Conservation (phyloP, 208 protist species). For the Leishmania braziliensis region DNA sequence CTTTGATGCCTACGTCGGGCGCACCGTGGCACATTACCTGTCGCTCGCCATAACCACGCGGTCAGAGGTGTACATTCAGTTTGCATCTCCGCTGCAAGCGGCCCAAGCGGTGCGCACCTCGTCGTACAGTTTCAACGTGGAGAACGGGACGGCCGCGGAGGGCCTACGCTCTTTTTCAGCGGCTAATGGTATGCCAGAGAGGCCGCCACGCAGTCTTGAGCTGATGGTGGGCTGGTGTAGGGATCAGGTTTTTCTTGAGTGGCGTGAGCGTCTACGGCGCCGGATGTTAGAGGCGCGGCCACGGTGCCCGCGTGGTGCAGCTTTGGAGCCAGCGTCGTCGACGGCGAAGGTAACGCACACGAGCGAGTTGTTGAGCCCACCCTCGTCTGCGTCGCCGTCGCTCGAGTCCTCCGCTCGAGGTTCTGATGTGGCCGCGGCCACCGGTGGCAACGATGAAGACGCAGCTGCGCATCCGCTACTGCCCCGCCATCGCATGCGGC, state of each 20-base stretch:
- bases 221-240: slow-evolving; percentile 50
- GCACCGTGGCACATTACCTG: slow-evolving; percentile 57
- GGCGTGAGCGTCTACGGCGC: slow-evolving; percentile 27
- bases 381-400: slow-evolving; percentile 14
- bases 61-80: slow-evolving; percentile 63
- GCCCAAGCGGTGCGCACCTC: slow-evolving; percentile 49
- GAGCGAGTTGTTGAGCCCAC: slow-evolving; percentile 1
- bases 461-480: slow-evolving; percentile 29
- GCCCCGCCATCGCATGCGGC: slow-evolving; percentile 16
- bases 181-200: neutral
- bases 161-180: neutral
- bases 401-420: slow-evolving; percentile 22
- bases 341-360: neutral
- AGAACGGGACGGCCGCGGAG: slow-evolving; percentile 28
- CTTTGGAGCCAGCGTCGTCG: neutral
- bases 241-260: slow-evolving; percentile 47
- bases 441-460: slow-evolving; percentile 1
- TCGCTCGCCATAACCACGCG: slow-evolving; percentile 13
- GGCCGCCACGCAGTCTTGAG: slow-evolving; percentile 23
- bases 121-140: slow-evolving; percentile 32
- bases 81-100: slow-evolving; percentile 51
- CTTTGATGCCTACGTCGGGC: slow-evolving; percentile 72
- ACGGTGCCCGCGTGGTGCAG: neutral
- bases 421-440: slow-evolving; percentile 14
- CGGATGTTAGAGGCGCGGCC: slow-evolving; percentile 19